phyloP scores from a whole-genome alignment of 2,329 filamentous ascomycete species.

The Exophiala alcalophila region DNA sequence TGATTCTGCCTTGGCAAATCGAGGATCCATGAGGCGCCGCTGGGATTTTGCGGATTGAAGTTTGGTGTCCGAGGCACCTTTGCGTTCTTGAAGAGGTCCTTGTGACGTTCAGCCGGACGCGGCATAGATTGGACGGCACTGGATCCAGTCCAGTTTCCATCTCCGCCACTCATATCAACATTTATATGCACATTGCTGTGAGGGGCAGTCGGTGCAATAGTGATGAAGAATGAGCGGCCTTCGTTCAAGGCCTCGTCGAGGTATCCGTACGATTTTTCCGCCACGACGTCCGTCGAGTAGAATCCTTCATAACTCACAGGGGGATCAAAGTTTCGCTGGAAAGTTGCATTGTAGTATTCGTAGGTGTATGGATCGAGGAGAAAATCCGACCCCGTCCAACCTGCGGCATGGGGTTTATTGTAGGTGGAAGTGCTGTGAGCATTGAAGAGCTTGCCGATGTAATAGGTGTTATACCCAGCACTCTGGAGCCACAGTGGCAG shows the following conservation, averaged over 20 bases:
- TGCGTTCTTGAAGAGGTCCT: slow-evolving; percentile 58
- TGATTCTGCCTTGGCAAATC: slow-evolving; percentile 46
- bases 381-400: slow-evolving; percentile 44
- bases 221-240: slow-evolving; percentile 63
- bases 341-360: slow-evolving; percentile 63
- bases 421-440: slow-evolving; percentile 51
- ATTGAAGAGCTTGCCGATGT: slow-evolving; percentile 56
- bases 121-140: slow-evolving; percentile 27
- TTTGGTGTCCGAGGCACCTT: slow-evolving; percentile 60
- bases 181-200: slow-evolving; percentile 54
- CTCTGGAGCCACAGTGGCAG: slow-evolving; percentile 53
- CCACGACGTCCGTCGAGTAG: slow-evolving; percentile 59
- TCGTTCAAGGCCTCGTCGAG: slow-evolving; percentile 58
- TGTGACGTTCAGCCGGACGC: slow-evolving; percentile 56
- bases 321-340: slow-evolving; percentile 56
- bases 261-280: slow-evolving; percentile 58
- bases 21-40: slow-evolving; percentile 47
- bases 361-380: slow-evolving; percentile 56
- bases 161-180: slow-evolving; percentile 29
- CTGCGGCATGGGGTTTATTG: slow-evolving; percentile 38
- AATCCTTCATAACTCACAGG: slow-evolving; percentile 56
- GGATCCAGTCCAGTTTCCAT: too few relatives aligned
- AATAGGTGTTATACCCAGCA: slow-evolving; percentile 54
- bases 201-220: slow-evolving; percentile 64
- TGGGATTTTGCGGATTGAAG: slow-evolving; percentile 63